Evolutionary conservation across 2,329 filamentous ascomycete species (phyloP), one percentile per base, ranked within the genome.

Genomic region (Clonostachys rhizophaga): DNA sequence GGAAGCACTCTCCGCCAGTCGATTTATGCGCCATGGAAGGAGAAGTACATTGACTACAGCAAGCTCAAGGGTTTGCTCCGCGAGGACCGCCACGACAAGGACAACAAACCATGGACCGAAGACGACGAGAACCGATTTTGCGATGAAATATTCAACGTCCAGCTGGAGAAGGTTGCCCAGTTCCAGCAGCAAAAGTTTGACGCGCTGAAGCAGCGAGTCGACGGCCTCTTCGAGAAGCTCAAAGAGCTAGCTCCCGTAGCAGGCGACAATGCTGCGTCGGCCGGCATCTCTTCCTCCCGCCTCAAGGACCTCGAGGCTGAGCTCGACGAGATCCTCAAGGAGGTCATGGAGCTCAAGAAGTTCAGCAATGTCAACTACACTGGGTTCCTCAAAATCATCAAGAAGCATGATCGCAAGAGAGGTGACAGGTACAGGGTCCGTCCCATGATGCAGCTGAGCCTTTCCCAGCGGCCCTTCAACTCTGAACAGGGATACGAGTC

Each of bases 301-400:
- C 72, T 95, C 45, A 82, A 84, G 54, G 81, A 89, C 56, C 83
- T 92, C 37, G 78, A 94, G 60, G 67, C 74, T 43, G 90, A 96
- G 71, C 79, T 97, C 47, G 92, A 97, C 66, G 70, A 71, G 46
- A 94, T 97, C 67, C 94, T 89, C 34, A 89, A 89, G 63, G 90
- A 96, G 68, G 85, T 95, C 60, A 92, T 87, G 64, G 89, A 95
- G 73, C 79, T 99, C 56, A 94, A 96, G 70, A 94, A 89, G 66
- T 99, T 94, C 71, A 94, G 90, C 67, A 88, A 86, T 54, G 86
- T 96, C 72, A 99, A 99, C 72, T 99, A 96, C 68, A 96, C 94
- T 6, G 94, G 91, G 43, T 96, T 97, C 69, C 79, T 96, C 62
- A 99, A 99, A 76, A 95, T 95, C 43, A 91, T 91, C 48, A 99